Evolutionary conservation across 2,329 filamentous ascomycete species (phyloP), one percentile per base, ranked within the genome.

Genomic region (Clarireedia sp.): DNA sequence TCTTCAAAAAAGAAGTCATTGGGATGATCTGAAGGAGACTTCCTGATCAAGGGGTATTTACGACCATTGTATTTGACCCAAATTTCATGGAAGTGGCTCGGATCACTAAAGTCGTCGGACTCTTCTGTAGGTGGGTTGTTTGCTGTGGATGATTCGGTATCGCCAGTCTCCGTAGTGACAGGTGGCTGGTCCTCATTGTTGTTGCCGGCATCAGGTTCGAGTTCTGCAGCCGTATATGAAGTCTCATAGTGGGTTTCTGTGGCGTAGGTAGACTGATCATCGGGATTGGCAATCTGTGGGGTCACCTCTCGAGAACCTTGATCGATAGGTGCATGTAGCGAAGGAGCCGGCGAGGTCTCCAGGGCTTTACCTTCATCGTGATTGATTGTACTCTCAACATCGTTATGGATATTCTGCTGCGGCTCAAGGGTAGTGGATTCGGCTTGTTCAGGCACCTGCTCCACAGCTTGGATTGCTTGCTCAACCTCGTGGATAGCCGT

Each of bases 1-100:
- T 85, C 77, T 60, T 78, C 73, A 21, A 85, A 70, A 44, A 85
- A 79, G 59, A 75, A 83, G 1, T 74, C 75, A 59, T 79, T 74
- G 6, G 78, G 74, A 29, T 76, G 73, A 54, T 80, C 76, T 55
- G 37, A 21, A 21, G 45, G 40, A 49, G 46, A 54, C 19, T 49
- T 50, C 37, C 52, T 50, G 26, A 54, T 54, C 37, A 54, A 43
- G 21, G 52, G 52, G 19, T 54, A 50, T 21, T 9, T 49, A 26
- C 52, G 52, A 19, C 48, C 40, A 26, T 54, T 54, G 7, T 54
- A 54, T 50, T 23, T 49, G 5, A 54, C 52, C 44, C 49, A 19
- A 33, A 54, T 54, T 50, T 48, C 52, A n/a, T 38, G 51, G 12
- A 44, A 45, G 41, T 43, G 36, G 29, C 40, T 24, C 33, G 41